Evolutionary conservation across 495 filamentous ascomycete genomes (phyloP).

Genomic region (Bathelium albidoporum): DNA sequence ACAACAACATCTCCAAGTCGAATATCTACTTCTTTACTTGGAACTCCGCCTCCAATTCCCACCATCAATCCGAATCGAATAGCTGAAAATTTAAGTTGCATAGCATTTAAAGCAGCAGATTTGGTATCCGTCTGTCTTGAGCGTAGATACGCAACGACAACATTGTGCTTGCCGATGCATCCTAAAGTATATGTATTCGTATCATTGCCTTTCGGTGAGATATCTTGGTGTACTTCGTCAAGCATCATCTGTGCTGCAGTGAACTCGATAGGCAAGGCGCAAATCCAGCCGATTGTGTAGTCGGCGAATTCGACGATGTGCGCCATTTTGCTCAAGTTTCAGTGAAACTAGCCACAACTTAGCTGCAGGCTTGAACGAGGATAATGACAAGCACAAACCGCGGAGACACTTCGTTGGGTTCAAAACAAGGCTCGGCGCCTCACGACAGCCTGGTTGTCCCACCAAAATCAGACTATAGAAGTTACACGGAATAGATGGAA

Average conservation of each 20-base stretch:
- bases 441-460: no score
- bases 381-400: no score
- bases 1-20: constrained; percentile 24
- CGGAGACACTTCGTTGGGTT: no score
- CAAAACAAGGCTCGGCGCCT: no score
- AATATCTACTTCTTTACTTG: constrained; percentile 15
- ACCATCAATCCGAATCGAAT: constrained; percentile 34
- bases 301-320: no score
- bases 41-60: constrained; percentile 37
- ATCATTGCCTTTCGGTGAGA: constrained; percentile 18
- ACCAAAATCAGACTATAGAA: no score
- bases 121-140: constrained; percentile 22
- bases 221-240: constrained; percentile 34
- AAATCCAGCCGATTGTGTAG: constrained; percentile 45
- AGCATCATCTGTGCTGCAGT: constrained; percentile 39
- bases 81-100: constrained; percentile 29
- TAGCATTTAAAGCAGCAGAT: constrained; percentile 25
- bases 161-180: constrained; percentile 32
- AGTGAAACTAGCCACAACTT: no score
- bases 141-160: constrained; percentile 39
- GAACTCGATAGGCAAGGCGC: constrained; percentile 34
- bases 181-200: constrained; percentile 31
- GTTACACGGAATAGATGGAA: no score
- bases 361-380: no score
- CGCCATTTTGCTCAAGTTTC: no score